A percentile compares a stretch with the other conserved stretches of the same genome.
Evolutionary conservation across 495 filamentous ascomycete species (phyloP).

Genomic region (Penicillium dipodomyicola): DNA sequence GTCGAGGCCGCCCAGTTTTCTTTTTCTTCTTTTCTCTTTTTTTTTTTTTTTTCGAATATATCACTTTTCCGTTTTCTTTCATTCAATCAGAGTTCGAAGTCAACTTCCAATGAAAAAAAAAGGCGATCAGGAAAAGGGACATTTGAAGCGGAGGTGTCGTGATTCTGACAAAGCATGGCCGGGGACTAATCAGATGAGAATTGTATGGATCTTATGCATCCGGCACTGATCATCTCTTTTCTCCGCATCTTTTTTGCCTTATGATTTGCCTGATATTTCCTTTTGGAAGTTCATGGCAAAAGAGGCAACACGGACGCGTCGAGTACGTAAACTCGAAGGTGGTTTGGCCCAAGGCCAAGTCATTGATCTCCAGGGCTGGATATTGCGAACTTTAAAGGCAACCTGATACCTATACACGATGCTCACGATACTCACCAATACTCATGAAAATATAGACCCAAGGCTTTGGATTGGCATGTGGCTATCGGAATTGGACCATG

Average conservation of each 20-base stretch:
- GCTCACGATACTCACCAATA: background rate
- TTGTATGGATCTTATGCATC: conserved; percentile 9
- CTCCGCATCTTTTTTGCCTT: conserved; percentile 5
- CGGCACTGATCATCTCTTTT: conserved; percentile 3
- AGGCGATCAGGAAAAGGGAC: conserved; percentile 18
- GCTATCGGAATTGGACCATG: conserved; percentile 28
- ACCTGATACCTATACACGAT: background rate
- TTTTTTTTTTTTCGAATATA: background rate
- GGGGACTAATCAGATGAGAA: conserved; percentile 15
- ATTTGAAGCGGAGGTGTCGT: conserved; percentile 32
- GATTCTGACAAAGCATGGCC: conserved; percentile 36
- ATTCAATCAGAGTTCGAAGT: background rate
- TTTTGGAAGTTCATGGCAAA: conserved; percentile 1
- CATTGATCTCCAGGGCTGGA: background rate
- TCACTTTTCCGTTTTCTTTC: background rate
- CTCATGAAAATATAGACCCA: conserved; percentile 6
- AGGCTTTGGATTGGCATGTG: conserved; percentile 22
- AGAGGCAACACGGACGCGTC: conserved; percentile 6
- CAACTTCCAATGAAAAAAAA: conserved; percentile 6
- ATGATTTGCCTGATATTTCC: background rate
- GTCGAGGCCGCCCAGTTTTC: background rate
- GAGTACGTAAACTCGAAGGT: background rate
- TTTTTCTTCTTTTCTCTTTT: background rate
- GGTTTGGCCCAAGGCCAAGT: conserved; percentile 2
- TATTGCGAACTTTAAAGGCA: background rate